phyloP scores from a whole-genome alignment of 495 filamentous ascomycete species.

The Xylaria scruposa region DNA sequence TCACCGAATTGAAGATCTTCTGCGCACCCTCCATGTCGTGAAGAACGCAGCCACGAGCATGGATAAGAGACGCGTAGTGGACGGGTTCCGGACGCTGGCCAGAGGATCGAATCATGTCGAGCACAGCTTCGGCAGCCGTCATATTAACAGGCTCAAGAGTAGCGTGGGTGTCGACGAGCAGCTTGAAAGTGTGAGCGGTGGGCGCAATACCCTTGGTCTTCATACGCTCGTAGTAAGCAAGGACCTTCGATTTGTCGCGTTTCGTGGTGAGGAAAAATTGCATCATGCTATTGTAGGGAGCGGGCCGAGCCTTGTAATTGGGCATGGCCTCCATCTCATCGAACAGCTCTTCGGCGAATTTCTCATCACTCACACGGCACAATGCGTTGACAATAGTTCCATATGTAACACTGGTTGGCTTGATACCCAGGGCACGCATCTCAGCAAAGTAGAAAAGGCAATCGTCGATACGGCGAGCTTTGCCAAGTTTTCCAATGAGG shows the following conservation, averaged over 20 bases:
- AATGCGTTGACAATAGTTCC: conserved; percentile 98
- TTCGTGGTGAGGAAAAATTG: conserved; percentile 99
- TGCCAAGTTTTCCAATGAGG: conserved; percentile 96
- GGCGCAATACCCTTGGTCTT: conserved; percentile 83
- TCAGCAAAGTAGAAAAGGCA: conserved; percentile 97
- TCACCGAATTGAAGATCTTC: conserved; percentile 78
- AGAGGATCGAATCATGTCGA: conserved; percentile 76
- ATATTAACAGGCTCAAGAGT: conserved; percentile 94
- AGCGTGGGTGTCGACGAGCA: conserved; percentile 93
- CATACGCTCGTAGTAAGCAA: conserved; percentile 98
- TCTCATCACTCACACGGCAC: conserved; percentile 95
- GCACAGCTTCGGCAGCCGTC: conserved; percentile 82
- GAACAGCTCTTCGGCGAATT: conserved; percentile 96
- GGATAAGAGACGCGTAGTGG: conserved; percentile 93
- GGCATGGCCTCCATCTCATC: conserved; percentile 99
- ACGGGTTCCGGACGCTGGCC: conserved; percentile 85
- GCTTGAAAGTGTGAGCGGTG: conserved; percentile 95
- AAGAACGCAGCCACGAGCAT: conserved; percentile 92
- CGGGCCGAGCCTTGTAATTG: conserved; percentile 96
- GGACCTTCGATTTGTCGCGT: conserved; percentile 89
- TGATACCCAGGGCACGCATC: conserved; percentile 92
- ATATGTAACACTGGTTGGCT: conserved; percentile 96
- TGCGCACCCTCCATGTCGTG: conserved; percentile 88
- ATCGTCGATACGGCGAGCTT: conserved; percentile 96
- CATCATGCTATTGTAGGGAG: conserved; percentile 98